Conservation (phyloP, 768 basidiomycete species). For the Nidularia pulvinata region DNA sequence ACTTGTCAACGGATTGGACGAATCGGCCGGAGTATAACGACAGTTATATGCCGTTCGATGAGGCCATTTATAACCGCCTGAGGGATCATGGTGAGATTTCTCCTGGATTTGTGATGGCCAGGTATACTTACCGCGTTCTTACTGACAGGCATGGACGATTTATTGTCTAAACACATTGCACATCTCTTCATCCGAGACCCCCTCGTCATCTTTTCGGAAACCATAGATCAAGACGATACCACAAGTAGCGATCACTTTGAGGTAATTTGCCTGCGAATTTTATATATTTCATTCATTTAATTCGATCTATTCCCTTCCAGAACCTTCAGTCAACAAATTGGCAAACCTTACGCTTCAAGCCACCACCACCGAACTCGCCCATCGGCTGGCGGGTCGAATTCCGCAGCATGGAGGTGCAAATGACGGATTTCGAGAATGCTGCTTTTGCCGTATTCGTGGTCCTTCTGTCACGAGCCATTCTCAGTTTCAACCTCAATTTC, state of each 20-base stretch:
- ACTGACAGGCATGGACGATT: conserved; percentile 76
- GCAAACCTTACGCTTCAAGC: conserved; percentile 99
- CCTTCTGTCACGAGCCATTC: conserved; percentile 90
- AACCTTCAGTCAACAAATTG: conserved; percentile 99
- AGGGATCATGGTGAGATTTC: conserved; percentile 67
- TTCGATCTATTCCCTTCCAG: conserved; percentile 31
- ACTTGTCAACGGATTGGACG: conserved; percentile 83
- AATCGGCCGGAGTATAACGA: conserved; percentile 97
- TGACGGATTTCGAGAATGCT: conserved; percentile 99
- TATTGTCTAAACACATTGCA: conserved; percentile 89
- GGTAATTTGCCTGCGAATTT: conserved; percentile 32
- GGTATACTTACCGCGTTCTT: background rate
- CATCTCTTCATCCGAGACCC: conserved; percentile 99
- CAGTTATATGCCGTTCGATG: conserved; percentile 76
- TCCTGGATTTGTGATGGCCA: background rate
- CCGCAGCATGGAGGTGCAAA: conserved; percentile 98
- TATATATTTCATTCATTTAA: background rate
- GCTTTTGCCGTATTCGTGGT: conserved; percentile 96
- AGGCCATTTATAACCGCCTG: conserved; percentile 71
- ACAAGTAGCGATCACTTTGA: conserved; percentile 95
- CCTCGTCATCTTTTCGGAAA: conserved; percentile 93
- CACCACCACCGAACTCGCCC: conserved; percentile 88
- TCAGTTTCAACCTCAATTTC: conserved; percentile 89
- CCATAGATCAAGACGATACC: conserved; percentile 88
- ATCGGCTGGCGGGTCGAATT: conserved; percentile 99